Conservation (phyloP, 164 flowering plant genomes). For the Nelumbo lutea region DNA sequence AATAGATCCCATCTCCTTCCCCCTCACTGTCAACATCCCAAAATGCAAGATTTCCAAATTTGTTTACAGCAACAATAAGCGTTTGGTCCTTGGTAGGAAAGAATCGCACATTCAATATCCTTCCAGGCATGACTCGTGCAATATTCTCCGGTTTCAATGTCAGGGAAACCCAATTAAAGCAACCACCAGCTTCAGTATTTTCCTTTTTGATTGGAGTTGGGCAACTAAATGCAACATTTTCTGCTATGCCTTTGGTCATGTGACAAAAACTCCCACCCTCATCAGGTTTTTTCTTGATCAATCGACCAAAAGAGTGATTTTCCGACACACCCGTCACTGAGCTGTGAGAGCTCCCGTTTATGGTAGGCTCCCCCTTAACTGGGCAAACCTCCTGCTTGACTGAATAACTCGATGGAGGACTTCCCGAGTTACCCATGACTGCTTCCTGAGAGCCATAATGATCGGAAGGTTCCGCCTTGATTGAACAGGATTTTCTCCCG, state of each 20-base stretch:
- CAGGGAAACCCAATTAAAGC: constrained; percentile 35
- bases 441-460: neutral
- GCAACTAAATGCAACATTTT: neutral
- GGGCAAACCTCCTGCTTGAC: no score
- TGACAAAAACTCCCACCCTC: no score
- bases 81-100: constrained; percentile 44
- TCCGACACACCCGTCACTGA: no score
- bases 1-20: constrained; percentile 53
- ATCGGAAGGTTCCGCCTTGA: no score
- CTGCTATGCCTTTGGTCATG: no score
- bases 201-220: constrained; percentile 7
- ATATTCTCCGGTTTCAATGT: constrained; percentile 51
- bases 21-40: constrained; percentile 58
- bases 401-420: no score
- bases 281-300: neutral
- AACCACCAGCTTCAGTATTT: constrained; percentile 10
- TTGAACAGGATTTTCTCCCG: no score
- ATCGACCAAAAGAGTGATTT: no score
- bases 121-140: constrained; percentile 54
- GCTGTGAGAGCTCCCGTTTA: no score
- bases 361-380: no score
- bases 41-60: constrained; percentile 59
- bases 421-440: neutral
- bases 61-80: constrained; percentile 60
- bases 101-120: constrained; percentile 42